Percentiles rank a stretch among this genome's conserved stretches.
phyloP scores from a whole-genome alignment of 805 yeast species.

The Wickerhamia fluorescens region DNA sequence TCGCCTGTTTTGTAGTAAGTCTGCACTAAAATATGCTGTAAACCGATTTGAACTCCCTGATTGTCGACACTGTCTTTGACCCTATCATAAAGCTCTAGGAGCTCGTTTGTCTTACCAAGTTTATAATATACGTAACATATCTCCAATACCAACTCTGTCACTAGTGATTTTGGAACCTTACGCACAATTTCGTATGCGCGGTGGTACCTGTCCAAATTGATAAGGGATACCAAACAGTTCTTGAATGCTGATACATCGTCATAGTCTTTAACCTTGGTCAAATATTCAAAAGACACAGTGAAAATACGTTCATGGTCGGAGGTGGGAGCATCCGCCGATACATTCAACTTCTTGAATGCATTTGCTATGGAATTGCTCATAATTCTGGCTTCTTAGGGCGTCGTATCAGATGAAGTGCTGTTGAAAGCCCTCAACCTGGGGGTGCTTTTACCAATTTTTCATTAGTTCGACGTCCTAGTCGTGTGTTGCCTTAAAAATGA shows the following conservation, averaged over 20 bases:
- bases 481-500: too few relatives aligned
- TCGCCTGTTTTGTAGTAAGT: slow-evolving; percentile 44
- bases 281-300: slow-evolving; percentile 34
- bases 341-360: slow-evolving; percentile 35
- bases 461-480: too few relatives aligned
- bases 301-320: slow-evolving; percentile 31
- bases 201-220: slow-evolving; percentile 50
- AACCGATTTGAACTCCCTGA: slow-evolving; percentile 21
- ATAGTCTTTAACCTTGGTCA: slow-evolving; percentile 31
- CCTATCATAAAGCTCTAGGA: slow-evolving; percentile 13
- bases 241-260: slow-evolving; percentile 30
- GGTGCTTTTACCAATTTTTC: too few relatives aligned
- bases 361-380: slow-evolving; percentile 36
- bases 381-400: too few relatives aligned
- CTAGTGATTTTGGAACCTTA: slow-evolving; percentile 23
- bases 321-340: slow-evolving; percentile 16
- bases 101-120: slow-evolving; percentile 34
- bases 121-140: slow-evolving; percentile 56
- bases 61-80: slow-evolving; percentile 5
- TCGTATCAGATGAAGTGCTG: too few relatives aligned
- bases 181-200: slow-evolving; percentile 40
- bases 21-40: slow-evolving; percentile 49
- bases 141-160: slow-evolving; percentile 37
- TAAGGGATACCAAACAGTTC: slow-evolving; percentile 49
- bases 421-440: too few relatives aligned